Evolutionary conservation across 208 protist species (phyloP).

Genomic region (Trypanosoma scelopori): DNA sequence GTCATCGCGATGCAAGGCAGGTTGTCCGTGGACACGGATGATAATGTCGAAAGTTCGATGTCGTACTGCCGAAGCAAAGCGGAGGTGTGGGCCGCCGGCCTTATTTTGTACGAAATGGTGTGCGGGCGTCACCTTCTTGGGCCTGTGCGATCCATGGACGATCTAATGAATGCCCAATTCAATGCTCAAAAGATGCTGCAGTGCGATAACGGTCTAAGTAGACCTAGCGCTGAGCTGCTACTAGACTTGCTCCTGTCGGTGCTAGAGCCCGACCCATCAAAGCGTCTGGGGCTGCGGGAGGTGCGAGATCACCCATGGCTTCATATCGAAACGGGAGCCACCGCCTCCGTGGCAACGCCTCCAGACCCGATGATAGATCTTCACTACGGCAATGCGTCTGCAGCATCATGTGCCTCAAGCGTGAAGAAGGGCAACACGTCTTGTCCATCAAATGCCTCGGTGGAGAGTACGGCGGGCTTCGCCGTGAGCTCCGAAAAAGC

Average conservation of each 20-base stretch:
- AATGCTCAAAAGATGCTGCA: background rate
- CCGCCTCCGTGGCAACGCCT: no score
- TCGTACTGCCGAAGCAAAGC: slow-evolving; percentile 20
- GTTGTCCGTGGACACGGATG: background rate
- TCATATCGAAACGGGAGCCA: background rate
- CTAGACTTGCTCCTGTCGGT: slow-evolving; percentile 1
- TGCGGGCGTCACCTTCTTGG: slow-evolving; percentile 17
- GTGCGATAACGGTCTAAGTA: background rate
- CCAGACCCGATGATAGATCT: no score
- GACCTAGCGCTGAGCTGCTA: background rate
- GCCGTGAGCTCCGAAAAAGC: background rate
- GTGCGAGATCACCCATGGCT: slow-evolving; percentile 10
- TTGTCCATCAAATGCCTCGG: background rate
- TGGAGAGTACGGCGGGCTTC: background rate
- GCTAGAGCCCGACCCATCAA: slow-evolving; percentile 7
- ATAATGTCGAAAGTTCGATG: background rate
- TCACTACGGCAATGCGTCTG: no score
- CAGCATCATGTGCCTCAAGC: background rate
- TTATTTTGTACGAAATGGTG: slow-evolving; percentile 40
- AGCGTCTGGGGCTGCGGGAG: slow-evolving; percentile 1
- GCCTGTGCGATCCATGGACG: background rate
- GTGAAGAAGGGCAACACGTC: background rate
- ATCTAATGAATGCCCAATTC: background rate
- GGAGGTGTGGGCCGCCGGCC: slow-evolving; percentile 35
- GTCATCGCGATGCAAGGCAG: background rate